Base-by-base conservation (phyloP, 371 early-diverging fungal genomes). In the Rhizomucor pusillus region DNA sequence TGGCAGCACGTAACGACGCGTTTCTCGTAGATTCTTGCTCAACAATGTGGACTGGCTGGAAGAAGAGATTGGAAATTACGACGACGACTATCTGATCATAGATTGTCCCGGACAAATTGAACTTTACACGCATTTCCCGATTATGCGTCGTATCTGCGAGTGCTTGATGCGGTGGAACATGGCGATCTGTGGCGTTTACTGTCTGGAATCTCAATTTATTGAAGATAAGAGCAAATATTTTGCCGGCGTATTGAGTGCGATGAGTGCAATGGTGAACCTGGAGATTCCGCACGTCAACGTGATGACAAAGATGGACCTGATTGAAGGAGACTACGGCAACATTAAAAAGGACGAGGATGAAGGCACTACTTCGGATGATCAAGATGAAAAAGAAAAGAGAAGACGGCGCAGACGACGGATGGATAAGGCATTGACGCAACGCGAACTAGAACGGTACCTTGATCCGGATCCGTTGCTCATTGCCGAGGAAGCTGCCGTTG, bases 81-180 rank as follows among this genome's bases (percentile, higher is more conserved):
- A 93, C 43, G 97, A 97, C 63, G 97, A 97, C 56, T 99, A 95
- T 63, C 74, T 99, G 49, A 90, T 99, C 40, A 87, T 99, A 56
- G 99, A 99, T 71, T 99, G 99, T 63, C 99, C 99, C n/a, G 99
- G 93, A 5, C 99, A 99, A 74, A 97, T 99, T 52, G 99, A 99
- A 73, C 82, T 99, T 39, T 99, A 99, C 75, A 96, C 99, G n/a
- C 99, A 99, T 69, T 92, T 94, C 41, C 90, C 92, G 14, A 90
- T 97, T 49, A 95, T 99, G 91, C 82, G 82, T 45, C 81, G 83
- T 13, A 52, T 98, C 37, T 88, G 93, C 29, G 85, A 88, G 40
- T 65, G 77, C 14, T 60, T 99, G 40, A 73, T 74, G 46, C 81
- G 81, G 35, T 69, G 81, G 70, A 84, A 89, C 52, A 86, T 90